Conservation (phyloP, 2,329 filamentous ascomycete genomes). For the Coniella lustricola region DNA sequence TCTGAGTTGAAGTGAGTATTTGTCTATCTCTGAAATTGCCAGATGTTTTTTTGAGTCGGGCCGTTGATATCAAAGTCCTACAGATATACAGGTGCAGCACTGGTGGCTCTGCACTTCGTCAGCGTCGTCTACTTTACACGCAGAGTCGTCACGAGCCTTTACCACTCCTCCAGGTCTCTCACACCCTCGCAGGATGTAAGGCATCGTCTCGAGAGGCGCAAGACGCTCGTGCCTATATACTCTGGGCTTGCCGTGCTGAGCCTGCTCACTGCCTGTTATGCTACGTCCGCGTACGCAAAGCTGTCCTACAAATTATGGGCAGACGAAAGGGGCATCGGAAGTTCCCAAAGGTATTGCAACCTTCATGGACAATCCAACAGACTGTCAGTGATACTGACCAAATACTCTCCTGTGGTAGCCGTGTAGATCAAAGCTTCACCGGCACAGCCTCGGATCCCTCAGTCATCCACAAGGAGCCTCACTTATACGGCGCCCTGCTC, state of each 20-base stretch:
- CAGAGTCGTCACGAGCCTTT: conserved; percentile 26
- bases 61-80: conserved; percentile 2
- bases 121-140: conserved; percentile 27
- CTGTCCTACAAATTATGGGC: conserved; percentile 34
- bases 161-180: conserved; percentile 28
- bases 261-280: conserved; percentile 24
- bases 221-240: conserved; percentile 28
- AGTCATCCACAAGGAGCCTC: neutral
- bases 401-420: neutral
- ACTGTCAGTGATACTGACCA: neutral
- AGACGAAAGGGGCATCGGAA: conserved; percentile 27
- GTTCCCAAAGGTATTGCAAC: conserved; percentile 21
- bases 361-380: conserved; percentile 3
- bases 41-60: neutral
- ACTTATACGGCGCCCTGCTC: conserved; percentile 17
- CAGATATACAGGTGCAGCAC: conserved; percentile 27
- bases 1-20: conserved; percentile 19
- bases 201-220: conserved; percentile 26
- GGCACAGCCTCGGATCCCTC: neutral
- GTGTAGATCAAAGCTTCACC: neutral
- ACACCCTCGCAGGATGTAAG: conserved; percentile 31
- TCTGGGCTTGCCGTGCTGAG: conserved; percentile 25
- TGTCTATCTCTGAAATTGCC: neutral
- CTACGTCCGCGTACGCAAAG: conserved; percentile 23
- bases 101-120: conserved; percentile 24